Evolutionary conservation across 345 rosid genomes (phyloP).

Genomic region (Populus ilicifolia): DNA sequence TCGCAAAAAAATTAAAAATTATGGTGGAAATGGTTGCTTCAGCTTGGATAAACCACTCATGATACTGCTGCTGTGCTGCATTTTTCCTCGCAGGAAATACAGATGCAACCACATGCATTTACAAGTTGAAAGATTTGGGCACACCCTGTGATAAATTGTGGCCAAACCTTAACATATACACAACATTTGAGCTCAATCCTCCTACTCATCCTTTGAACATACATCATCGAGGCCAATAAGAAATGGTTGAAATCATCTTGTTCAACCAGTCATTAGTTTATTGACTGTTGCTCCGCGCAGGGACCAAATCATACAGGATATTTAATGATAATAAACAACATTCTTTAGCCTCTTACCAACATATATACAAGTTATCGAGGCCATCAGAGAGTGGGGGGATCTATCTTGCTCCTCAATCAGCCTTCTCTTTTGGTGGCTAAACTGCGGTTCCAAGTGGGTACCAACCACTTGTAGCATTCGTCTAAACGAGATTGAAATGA

Average conservation of each 20-base stretch:
- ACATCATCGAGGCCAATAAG: not conserved
- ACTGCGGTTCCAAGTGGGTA: slow-evolving; percentile 10
- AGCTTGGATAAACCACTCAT: not conserved
- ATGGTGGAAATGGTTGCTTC: not conserved
- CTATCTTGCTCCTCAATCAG: slow-evolving; percentile 17
- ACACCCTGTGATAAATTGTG: not conserved
- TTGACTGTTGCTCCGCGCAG: slow-evolving; percentile 7
- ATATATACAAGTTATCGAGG: not conserved
- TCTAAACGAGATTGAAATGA: not conserved
- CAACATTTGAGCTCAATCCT: not conserved
- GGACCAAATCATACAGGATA: not conserved
- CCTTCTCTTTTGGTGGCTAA: not conserved
- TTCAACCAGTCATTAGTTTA: not conserved
- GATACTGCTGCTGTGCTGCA: not conserved
- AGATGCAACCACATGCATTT: not conserved
- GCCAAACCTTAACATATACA: not conserved
- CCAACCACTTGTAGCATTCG: not conserved
- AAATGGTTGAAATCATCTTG: not conserved
- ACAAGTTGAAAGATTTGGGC: not conserved
- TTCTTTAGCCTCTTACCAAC: not conserved
- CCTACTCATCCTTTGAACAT: not conserved
- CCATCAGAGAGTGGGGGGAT: not conserved
- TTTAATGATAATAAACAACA: not conserved
- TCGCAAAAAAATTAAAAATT: too few species aligned
- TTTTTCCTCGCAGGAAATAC: not conserved